Evolutionary conservation across 202 grass and related monocot genomes (phyloP).

Genomic region (Carex arenaria): DNA sequence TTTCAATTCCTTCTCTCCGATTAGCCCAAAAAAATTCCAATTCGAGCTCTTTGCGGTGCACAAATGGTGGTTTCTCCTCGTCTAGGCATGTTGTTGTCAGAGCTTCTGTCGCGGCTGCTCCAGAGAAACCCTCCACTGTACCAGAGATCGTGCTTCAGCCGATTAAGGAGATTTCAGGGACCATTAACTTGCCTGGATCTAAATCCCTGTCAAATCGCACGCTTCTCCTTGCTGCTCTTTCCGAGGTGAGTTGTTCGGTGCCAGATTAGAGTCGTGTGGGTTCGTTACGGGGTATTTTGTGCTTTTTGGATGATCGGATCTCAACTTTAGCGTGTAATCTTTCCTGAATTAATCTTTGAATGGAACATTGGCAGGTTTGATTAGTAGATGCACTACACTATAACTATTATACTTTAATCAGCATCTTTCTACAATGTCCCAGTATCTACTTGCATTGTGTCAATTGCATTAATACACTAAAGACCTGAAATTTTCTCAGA

Average conservation of each 20-base stretch:
- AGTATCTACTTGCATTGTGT: neutral
- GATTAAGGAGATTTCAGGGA: slow-evolving; percentile 90
- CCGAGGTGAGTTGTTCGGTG: slow-evolving; percentile 46
- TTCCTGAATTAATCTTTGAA: neutral
- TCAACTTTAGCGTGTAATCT: neutral
- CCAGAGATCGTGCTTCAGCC: slow-evolving; percentile 84
- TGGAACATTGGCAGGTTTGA: neutral
- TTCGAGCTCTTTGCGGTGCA: slow-evolving; percentile 6
- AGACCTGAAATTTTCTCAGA: neutral
- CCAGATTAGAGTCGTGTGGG: neutral
- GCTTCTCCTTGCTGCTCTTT: slow-evolving; percentile 82
- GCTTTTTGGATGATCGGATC: slow-evolving; percentile 1
- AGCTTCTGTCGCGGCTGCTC: slow-evolving; percentile 41
- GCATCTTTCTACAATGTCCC: neutral
- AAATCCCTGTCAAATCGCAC: slow-evolving; percentile 98
- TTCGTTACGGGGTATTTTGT: slow-evolving; percentile 8
- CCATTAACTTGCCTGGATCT: slow-evolving; percentile 79
- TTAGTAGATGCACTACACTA: neutral
- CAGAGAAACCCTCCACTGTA: slow-evolving; percentile 47
- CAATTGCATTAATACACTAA: neutral
- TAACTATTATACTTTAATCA: neutral
- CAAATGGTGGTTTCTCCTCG: neutral
- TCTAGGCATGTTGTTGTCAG: neutral
- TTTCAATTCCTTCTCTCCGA: neutral
- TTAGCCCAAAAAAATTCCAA: neutral